Evolutionary conservation across 257 asterid species (phyloP), one percentile per base, ranked within the genome.

Genomic region (Solanum commersonii): DNA sequence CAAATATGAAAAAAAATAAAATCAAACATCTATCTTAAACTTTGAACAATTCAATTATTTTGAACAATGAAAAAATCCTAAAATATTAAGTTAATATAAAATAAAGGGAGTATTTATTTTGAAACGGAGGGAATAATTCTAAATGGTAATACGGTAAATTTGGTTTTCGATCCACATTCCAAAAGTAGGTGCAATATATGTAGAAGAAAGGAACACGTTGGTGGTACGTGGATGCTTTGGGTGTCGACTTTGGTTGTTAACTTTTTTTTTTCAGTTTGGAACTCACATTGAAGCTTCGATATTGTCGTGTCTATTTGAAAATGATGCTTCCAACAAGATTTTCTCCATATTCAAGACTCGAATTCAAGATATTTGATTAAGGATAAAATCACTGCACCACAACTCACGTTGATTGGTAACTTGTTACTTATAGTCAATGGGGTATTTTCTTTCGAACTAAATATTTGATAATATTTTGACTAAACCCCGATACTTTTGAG

Each of bases 331-430:
- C 23, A 52, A 6, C 3, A 52, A 16, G 8, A 52, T 16, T 52
- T 52, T 52, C 0, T 52, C 0, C 63, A 52, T 16, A 52, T 0
- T 16, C 1, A 52, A 4, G 0, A 7, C 0, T 52, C n/a, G 0
- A 16, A 16, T 0, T 18, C 1, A 6, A 16, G 3, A 52, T 0
- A 5, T 18, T 52, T 2, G 3, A 0, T 6, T 52, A 18, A 52
- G 10, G 0, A 16, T 52, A 0, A 16, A 16, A 16, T 16, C n/a
- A 56, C 0, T 2, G 2, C 8, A 6, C 10, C n/a, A 56, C 10
- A 52, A 56, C 4, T 18, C n/a, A 56, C 3, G n/a, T 52, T 6
- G 9, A 0, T 46, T 46, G 20, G 1, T 46, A 46, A 14, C 59
- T 46, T 56, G n/a, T 56, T 6, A 56, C 65, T 56, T 7, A 56